Evolutionary conservation across 345 rosid genomes (phyloP), one percentile per base, ranked within the genome.

Genomic region (Clarkia xantiana): DNA sequence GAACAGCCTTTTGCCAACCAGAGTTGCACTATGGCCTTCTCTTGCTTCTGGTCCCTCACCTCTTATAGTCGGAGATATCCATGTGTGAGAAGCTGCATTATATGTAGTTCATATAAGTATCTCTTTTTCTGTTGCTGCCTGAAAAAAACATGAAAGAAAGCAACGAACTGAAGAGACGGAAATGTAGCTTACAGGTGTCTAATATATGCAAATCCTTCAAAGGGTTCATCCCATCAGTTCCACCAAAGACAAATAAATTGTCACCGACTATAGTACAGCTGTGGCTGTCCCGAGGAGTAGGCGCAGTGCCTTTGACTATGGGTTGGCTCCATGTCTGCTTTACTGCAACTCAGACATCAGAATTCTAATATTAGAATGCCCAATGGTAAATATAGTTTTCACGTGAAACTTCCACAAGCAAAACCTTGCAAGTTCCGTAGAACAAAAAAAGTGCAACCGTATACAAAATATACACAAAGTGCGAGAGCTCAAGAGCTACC

Each of bases 31-130:
- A 63, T 91, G 96, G 61, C 96, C 95, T 69, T 93, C 99, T 60
- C 99, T 81, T 52, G 94, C 85, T 65, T 74, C 81, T 6, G 96
- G 96, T 48, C 86, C 99, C 39, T 84, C 94, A 20, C 99, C 99
- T 71, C 94, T 84, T 51, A 87, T 75, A 62, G 71, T 75, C 14
- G 96, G 99, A 48, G 87, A 75, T 59, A 65, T 67, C 98, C 98
- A 91, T 40, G 94, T 75, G 62, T 80, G 85, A 41, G 91, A 69
- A 69, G 86, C 99, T 93, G 66, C 45, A 70, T n/a, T 52, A 19
- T 34, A 52, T 0, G 43, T 14, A 40, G 1, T 2, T 2, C 0
- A 50, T 18, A 10, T 40, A 18, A 58, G 23, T 17, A 50, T n/a
- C 17, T 49, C n/a, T 16, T 22, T 48, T 22, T 25, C 16, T 29